Evolutionary conservation across 2,329 filamentous ascomycete species (phyloP).

Genomic region (Curvularia verruculosa): DNA sequence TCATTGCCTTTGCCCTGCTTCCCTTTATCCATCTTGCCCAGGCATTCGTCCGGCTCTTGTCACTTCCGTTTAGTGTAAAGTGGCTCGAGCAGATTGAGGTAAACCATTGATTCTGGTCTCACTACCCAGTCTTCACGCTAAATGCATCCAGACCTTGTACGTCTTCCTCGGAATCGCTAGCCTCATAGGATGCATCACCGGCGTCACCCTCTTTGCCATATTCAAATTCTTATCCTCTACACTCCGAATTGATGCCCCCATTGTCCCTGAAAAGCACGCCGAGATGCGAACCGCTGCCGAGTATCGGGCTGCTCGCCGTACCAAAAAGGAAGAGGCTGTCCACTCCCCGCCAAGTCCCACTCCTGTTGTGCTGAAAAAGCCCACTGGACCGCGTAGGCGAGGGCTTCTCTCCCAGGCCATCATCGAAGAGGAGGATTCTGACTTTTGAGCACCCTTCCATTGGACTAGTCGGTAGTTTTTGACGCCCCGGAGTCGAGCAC

Average conservation of each 20-base stretch:
- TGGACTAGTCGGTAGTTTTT: background rate
- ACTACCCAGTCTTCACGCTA: background rate
- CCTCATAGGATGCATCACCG: conserved; percentile 69
- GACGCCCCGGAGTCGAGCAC: background rate
- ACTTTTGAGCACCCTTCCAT: conserved; percentile 42
- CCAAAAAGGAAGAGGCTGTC: conserved; percentile 27
- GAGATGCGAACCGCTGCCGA: conserved; percentile 36
- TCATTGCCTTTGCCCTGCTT: conserved; percentile 57
- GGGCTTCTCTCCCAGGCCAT: conserved; percentile 70
- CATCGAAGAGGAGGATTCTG: conserved; percentile 71
- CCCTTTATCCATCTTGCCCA: conserved; percentile 57
- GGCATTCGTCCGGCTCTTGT: conserved; percentile 49
- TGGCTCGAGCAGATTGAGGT: conserved; percentile 64
- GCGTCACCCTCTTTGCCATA: conserved; percentile 63
- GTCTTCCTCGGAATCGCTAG: conserved; percentile 70
- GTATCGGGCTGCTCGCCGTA: conserved; percentile 38
- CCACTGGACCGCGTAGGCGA: conserved; percentile 35
- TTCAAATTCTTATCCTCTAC: conserved; percentile 62
- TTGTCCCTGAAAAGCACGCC: conserved; percentile 12
- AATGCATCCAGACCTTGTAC: conserved; percentile 52
- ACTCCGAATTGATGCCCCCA: conserved; percentile 50
- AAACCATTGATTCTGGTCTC: conserved; percentile 16
- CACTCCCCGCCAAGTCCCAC: conserved; percentile 26
- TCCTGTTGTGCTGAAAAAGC: conserved; percentile 41
- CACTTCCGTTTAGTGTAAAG: conserved; percentile 55